Conservation (phyloP, 805 yeast genomes). For the Nakazawaea ernobii region DNA sequence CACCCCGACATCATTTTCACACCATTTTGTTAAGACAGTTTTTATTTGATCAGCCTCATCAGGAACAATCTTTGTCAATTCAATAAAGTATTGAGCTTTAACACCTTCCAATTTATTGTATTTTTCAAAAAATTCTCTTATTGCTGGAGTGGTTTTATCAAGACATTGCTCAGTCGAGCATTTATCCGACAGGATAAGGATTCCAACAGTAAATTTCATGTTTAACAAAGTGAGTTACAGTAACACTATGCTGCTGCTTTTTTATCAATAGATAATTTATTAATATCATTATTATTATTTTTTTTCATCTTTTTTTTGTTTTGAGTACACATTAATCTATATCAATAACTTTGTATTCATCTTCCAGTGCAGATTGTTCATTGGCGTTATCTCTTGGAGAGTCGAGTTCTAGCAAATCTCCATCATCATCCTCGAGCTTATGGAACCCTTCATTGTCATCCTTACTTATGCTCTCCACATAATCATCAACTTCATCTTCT, state of each 20-base stretch:
- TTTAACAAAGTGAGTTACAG: background rate
- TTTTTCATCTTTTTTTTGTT: background rate
- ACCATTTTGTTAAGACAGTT: conserved; percentile 21
- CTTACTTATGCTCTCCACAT: background rate
- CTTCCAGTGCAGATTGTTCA: too few species aligned
- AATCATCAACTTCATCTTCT: conserved; percentile 9
- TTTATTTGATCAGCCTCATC: conserved; percentile 31
- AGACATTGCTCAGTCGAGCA: conserved; percentile 24
- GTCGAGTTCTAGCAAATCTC: background rate
- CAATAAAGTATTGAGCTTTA: conserved; percentile 11
- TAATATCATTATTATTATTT: too few species aligned
- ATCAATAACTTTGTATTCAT: too few species aligned
- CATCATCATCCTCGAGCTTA: background rate
- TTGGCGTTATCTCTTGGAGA: background rate
- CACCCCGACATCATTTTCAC: conserved; percentile 14
- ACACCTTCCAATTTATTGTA: conserved; percentile 9
- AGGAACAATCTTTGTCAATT: conserved; percentile 23
- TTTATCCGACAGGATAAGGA: conserved; percentile 37
- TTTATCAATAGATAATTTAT: too few species aligned
- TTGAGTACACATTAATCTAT: background rate
- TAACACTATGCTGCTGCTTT: too few species aligned
- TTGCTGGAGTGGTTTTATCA: conserved; percentile 28
- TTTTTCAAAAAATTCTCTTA: conserved; percentile 16
- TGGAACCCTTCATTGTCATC: background rate
- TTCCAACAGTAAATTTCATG: conserved; percentile 23